Evolutionary conservation across 768 basidiomycete species (phyloP), one percentile per base, ranked within the genome.

Genomic region (Boletus coccyginus): DNA sequence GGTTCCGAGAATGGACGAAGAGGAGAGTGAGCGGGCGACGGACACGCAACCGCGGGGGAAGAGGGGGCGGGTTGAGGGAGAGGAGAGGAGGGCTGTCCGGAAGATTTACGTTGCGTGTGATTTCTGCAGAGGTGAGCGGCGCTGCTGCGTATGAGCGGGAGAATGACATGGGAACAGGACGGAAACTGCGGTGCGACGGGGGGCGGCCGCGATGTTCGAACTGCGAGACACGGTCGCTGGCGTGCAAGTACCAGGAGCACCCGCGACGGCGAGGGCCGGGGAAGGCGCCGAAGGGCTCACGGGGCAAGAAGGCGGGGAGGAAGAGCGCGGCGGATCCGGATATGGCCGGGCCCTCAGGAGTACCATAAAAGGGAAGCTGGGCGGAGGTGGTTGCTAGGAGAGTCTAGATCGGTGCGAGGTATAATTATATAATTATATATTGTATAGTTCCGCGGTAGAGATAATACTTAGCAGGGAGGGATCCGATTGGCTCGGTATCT

Each of bases 181-280:
- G 89, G 52, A 92, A 92, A 70, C 80, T 92, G 54, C 78, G 82
- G 27, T 92, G 90, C 72, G 85, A 88, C 65, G 88, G 88, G 3
- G 76, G 70, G 3, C 78, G 74, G 59, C 90, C 89, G 32, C 69
- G 74, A 7, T 92, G 89, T 61, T 76, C 73, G 8, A 85, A 87
- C 65, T 92, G 90, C 70, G 68, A 62, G 19, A 77, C 77, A 33
- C 84, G 87, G 39, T 74, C 74, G 47, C 70, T 76, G 54, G 62
- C 69, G 32, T 89, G 88, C 65, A 70, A 67, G 54, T 89, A 88
- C 69, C 80, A 78, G 47, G 72, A 74, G 21, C 69, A 75, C 21
- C 73, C 74, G 11, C 70, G 81, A 66, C 81, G 89, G 35, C 81
- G 90, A 46, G 90, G 90, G 2, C 88, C 88, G 53, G 89, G 88